Percentiles rank a stretch among this genome's conserved stretches.
Evolutionary conservation across 2,329 filamentous ascomycete genomes (phyloP).

Genomic region (Colletotrichum liaoningense): DNA sequence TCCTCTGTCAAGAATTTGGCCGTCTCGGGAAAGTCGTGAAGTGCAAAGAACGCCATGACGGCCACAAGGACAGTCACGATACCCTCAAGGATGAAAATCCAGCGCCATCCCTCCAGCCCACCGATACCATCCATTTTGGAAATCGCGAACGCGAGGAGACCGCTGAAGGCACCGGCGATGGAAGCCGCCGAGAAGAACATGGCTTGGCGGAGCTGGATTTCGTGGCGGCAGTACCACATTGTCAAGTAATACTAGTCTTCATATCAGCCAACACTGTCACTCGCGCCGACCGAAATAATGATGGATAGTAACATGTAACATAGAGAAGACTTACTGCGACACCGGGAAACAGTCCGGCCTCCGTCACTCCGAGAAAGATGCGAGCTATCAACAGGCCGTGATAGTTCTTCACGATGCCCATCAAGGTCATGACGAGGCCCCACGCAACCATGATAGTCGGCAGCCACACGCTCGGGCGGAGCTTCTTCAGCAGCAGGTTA

Average conservation of each 20-base stretch:
- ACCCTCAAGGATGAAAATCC: slow-evolving; percentile 78
- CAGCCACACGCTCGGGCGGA: slow-evolving; percentile 80
- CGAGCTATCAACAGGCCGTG: slow-evolving; percentile 60
- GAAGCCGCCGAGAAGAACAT: slow-evolving; percentile 88
- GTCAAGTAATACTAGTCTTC: slow-evolving; percentile 61
- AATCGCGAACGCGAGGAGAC: slow-evolving; percentile 77
- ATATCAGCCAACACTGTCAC: slow-evolving; percentile 5
- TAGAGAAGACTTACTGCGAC: slow-evolving; percentile 56
- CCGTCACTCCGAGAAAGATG: slow-evolving; percentile 73
- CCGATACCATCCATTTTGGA: slow-evolving; percentile 75
- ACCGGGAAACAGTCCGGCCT: slow-evolving; percentile 75
- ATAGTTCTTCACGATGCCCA: slow-evolving; percentile 63
- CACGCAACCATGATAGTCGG: slow-evolving; percentile 79
- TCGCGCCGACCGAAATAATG: not conserved
- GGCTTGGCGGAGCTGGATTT: slow-evolving; percentile 68
- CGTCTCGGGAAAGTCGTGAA: slow-evolving; percentile 85
- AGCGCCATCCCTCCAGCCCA: slow-evolving; percentile 69
- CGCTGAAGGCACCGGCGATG: slow-evolving; percentile 81
- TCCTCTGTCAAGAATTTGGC: slow-evolving; percentile 78
- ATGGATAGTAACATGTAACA: not conserved
- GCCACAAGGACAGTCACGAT: slow-evolving; percentile 77
- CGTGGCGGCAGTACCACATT: slow-evolving; percentile 70
- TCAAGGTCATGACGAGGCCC: slow-evolving; percentile 61
- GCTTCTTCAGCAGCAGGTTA: slow-evolving; percentile 80
- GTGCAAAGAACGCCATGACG: slow-evolving; percentile 73